These are phyloP conservation scores for Boletus tylopilopsis DNA, from an alignment of 768 basidiomycete genomes.

Conservation along the genomic window DNA sequence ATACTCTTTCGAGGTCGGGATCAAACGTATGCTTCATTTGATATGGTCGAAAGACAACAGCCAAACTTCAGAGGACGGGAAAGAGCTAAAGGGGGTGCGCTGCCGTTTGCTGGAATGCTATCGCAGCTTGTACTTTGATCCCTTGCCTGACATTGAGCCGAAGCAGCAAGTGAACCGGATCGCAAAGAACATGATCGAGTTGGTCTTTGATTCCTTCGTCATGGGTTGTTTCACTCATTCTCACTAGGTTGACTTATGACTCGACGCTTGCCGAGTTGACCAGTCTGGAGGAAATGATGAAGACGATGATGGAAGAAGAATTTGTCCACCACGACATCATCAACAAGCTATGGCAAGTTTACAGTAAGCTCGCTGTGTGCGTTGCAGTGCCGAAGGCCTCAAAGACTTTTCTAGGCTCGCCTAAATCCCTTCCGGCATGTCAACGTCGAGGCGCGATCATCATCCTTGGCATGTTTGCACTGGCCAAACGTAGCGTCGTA, in stretches of 20 bases:
- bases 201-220: constrained; percentile 19
- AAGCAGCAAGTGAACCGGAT: constrained; percentile 90
- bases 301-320: constrained; percentile 90
- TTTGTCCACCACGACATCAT: constrained; percentile 83
- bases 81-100: constrained; percentile 84
- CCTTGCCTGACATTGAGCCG: constrained; percentile 64
- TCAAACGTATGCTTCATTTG: constrained; percentile 95
- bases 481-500: constrained; percentile 76
- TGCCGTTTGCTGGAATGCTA: constrained; percentile 89
- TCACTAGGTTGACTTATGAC: constrained; percentile 78
- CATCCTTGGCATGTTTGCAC: constrained; percentile 93
- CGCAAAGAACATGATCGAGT: constrained; percentile 98
- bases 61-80: constrained; percentile 68
- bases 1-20: constrained; percentile 55
- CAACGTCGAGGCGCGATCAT: constrained; percentile 96
- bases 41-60: constrained; percentile 96
- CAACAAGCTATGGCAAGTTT: constrained; percentile 92
- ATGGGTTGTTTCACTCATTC: background rate
- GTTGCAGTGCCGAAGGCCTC: background rate
- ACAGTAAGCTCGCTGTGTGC: constrained; percentile 54
- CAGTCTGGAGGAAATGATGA: constrained; percentile 94
- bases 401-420: constrained; percentile 52
- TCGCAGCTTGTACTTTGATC: constrained; percentile 83
- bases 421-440: constrained; percentile 66
- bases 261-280: constrained; percentile 94